Base-by-base conservation (phyloP, 1,139 yeast genomes). In the Debaryomycetaceae sp. region DNA sequence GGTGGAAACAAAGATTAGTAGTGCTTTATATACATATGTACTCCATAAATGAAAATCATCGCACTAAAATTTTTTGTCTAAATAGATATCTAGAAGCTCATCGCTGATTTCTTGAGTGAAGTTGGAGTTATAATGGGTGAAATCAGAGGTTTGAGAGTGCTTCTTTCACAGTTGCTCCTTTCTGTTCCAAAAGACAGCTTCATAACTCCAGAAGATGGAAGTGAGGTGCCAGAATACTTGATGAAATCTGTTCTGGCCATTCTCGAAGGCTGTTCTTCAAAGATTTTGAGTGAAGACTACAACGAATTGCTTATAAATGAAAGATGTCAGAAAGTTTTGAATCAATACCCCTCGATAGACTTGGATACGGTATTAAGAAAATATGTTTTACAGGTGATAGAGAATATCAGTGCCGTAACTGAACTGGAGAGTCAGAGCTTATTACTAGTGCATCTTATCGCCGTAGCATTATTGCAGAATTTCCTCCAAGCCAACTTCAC, bases 401-500 rank as follows among this genome's bases (percentile, higher is more conserved):
- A 41, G 2, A 34, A 39, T 22, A 44, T 42, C 33, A 39, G 44
- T 20, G 40, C 31, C 9, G 41, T 42, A 3, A 60, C 57, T 39
- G 43, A 40, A 8, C 45, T 48, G 14, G 34, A 37, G 1, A 51
- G 49, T n/a, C 45, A 51, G 6, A 56, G 58, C 4, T 42, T 43
- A 3, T 36, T 62, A 11, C 68, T 63, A 42, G 49, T 68, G 39
- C 78, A 71, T 37, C 41, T 72, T 1, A 43, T 70, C 36, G 87
- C 86, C 5, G 69, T 84, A 44, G 74, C 85, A 1, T 66, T 81
- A 5, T 67, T 89, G 35, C 90, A 89, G 57, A 61, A 79, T 1
- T 91, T 86, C 58, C 67, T 87, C 22, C 96, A 89, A 59, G 66
- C 78, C 43, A 91, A 91, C 60, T 87, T 76, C 59, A 88, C 97